Percentiles rank a stretch among this genome's conserved stretches.
Conservation (phyloP, 116 monocot genomes). For the Phalaenopsis hybrid region DNA sequence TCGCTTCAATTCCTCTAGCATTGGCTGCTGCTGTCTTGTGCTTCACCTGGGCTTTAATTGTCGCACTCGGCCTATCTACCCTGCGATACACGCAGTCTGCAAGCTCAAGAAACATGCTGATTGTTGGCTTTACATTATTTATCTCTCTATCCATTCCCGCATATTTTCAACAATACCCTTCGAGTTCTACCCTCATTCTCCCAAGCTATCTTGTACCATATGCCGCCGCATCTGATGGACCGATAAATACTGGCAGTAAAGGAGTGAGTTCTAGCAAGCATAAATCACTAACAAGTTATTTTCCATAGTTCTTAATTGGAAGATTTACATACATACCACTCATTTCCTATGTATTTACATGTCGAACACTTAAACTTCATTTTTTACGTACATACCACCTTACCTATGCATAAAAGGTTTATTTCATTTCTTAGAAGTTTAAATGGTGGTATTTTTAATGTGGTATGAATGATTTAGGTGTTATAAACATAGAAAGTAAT, state of each 20-base stretch:
- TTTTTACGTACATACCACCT: too few species aligned
- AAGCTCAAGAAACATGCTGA: constrained; percentile 84
- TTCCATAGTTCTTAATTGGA: too few species aligned
- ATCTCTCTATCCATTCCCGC: constrained; percentile 85
- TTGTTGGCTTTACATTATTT: constrained; percentile 94
- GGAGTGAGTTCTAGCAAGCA: constrained; percentile 36
- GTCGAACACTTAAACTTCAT: too few species aligned
- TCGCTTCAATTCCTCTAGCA: constrained; percentile 89
- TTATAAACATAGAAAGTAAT: too few species aligned
- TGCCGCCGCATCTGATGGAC: constrained; percentile 85
- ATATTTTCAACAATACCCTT: constrained; percentile 88
- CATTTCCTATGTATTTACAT: too few species aligned
- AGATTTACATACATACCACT: too few species aligned
- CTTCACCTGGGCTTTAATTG: constrained; percentile 89
- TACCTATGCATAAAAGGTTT: too few species aligned
- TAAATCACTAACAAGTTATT: background rate
- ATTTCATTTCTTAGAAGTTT: too few species aligned
- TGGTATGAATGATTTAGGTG: too few species aligned
- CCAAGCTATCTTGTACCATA: constrained; percentile 93
- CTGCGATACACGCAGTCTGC: constrained; percentile 81
- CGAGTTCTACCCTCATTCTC: constrained; percentile 64
- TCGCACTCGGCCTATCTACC: constrained; percentile 84
- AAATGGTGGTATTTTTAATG: too few species aligned
- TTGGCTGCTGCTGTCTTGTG: constrained; percentile 92
- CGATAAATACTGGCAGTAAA: constrained; percentile 50